Percentiles rank a stretch among this genome's conserved stretches.
These are phyloP conservation scores for Naganishia sp. DNA, from an alignment of 1,284 basidiomycete species.

Conservation along the genomic window DNA sequence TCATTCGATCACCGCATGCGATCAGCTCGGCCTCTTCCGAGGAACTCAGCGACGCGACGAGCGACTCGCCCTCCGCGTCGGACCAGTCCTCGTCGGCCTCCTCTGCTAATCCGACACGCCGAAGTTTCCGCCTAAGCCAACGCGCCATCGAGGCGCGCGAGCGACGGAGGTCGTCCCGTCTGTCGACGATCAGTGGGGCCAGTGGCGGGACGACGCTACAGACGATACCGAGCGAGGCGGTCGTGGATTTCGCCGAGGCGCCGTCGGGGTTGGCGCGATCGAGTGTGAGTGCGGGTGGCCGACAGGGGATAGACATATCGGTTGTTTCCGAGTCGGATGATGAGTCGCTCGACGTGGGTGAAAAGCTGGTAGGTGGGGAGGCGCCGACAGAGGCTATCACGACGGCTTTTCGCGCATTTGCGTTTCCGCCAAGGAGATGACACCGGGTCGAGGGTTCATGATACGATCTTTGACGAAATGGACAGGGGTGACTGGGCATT, in stretches of 20 bases:
- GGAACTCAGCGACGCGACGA: constrained; percentile 8
- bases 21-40: constrained; percentile 9
- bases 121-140: constrained; percentile 8
- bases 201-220: constrained; percentile 1
- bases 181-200: neutral
- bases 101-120: neutral
- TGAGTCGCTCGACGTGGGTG: neutral
- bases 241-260: constrained; percentile 3
- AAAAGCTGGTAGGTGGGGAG: neutral
- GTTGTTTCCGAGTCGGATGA: neutral
- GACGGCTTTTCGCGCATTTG: constrained; percentile 17
- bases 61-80: neutral
- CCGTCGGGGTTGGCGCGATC: neutral
- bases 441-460: too few species aligned
- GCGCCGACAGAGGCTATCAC: neutral
- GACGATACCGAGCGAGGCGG: constrained; percentile 21
- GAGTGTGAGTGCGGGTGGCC: neutral
- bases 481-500: too few species aligned
- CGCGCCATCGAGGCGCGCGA: constrained; percentile 10
- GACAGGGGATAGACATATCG: neutral
- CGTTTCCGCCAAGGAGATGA: constrained; percentile 14
- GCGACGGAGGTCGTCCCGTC: constrained; percentile 13
- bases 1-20: neutral
- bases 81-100: too few species aligned
- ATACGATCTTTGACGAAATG: too few species aligned